Evolutionary conservation across 768 basidiomycete species (phyloP), one percentile per base, ranked within the genome.

Genomic region (Lanmaoa pseudosensibilis): DNA sequence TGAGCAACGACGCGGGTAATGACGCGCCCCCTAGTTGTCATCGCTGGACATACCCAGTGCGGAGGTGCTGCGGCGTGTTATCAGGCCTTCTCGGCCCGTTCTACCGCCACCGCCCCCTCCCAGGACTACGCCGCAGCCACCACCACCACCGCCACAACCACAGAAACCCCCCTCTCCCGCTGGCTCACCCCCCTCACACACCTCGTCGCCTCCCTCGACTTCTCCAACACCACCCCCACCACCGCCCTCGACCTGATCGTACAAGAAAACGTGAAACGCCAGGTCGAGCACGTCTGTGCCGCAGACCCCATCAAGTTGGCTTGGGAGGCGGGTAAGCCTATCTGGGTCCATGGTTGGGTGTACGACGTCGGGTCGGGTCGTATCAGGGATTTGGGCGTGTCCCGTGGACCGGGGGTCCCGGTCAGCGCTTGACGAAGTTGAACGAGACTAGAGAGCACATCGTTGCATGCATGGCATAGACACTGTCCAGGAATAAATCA

Each of bases 271-370:
- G 83, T 85, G 55, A 83, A 78, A 58, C 65, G 63, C 21, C 84
- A 85, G 66, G 81, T 85, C 12, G 73, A 75, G 50, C 81, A 80
- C 51, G 64, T 85, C 18, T 78, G 77, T 55, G 73, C 78, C 46
- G 68, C 82, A 5, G 68, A 75, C 6, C 73, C 79, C 5, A 75
- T 86, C 39, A 61, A 59, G 39, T 65, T 78, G 54, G 82, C 81
- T 1, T 84, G 83, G 74, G 61, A 60, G 0, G 58, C 54, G 0
- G 64, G 64, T 0, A 74, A 79, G 65, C 70, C 78, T 8, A 70
- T 87, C 23, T 77, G 68, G 69, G 80, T 90, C 6, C 88, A 90
- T 56, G 88, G 88, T 18, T 90, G 85, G 87, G 80, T 91, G 37
- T 90, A 88, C 64, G 83, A 88, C 32, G 62, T 91, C 47, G 78